Evolutionary conservation across 805 yeast genomes (phyloP), one percentile per base, ranked within the genome.

Genomic region (Torulaspora microellipsoides): DNA sequence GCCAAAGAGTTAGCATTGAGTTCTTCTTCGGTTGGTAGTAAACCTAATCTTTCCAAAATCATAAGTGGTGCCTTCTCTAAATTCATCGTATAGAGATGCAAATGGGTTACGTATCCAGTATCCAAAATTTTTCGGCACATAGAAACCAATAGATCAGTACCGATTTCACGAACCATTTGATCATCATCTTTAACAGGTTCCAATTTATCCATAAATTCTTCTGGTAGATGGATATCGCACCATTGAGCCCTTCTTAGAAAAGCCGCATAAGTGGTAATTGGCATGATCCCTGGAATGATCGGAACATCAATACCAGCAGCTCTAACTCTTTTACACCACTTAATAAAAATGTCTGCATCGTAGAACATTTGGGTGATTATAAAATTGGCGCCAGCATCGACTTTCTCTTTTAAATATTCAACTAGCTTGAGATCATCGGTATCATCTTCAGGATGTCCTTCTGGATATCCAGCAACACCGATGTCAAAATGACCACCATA

Each of bases 201-300:
- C 56, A 93, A 73, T 34, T 68, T 76, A 20, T 77, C 80, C 52
- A 80, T 65, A 64, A 90, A 89, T 38, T 77, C 73, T 47, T 76
- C 74, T 3, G 99, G 99, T 46, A 93, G 75, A 32, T 75, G 66
- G 55, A 93, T 82, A 58, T 85, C 84, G 47, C 95, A 88, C 99
- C 99, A 93, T 42, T 80, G 80, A 14, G 96, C 96, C 64, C 99
- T 80, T 70, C 99, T 83, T 50, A 89, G 66, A 63, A 93, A 93
- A 3, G 96, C 80, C 20, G 95, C 85, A 67, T 91, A 90, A 3
- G 96, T 87, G n/a, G 95, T 81, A 46, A 93, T 90, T 15, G 99
- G 99, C 99, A 93, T 93, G 65, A 93, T 89, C 11, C 99, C 99
- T 1, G 99, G 99, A 47, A 93, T 83, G 52, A 93, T 85, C 25